Conservation (phyloP, 257 asterid species). For the Solanum piurae region DNA sequence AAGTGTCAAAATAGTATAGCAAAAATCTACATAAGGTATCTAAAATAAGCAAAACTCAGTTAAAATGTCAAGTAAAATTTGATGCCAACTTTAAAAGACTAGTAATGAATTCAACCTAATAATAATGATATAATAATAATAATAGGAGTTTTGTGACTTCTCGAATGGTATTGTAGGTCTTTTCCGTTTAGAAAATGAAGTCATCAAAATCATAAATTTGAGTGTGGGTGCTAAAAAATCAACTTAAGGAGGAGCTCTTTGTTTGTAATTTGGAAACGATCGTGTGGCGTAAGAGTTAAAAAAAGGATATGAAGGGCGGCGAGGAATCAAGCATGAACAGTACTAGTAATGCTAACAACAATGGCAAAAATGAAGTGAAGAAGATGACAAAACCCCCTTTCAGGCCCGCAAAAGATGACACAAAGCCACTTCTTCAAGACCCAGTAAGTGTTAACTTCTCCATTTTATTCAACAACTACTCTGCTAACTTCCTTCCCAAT, state of each 20-base stretch:
- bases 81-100: no score
- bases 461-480: background rate
- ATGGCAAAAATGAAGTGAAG: slow-evolving; percentile 10
- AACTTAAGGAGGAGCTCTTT: background rate
- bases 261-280: background rate
- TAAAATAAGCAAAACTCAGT: no score
- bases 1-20: no score
- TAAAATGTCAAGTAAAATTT: no score
- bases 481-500: background rate
- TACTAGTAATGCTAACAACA: background rate
- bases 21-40: no score
- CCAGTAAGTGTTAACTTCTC: slow-evolving; percentile 28
- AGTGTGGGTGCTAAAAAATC: no score
- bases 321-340: slow-evolving; percentile 13
- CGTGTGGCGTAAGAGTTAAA: background rate
- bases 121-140: no score
- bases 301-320: slow-evolving; percentile 14
- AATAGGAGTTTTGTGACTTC: no score
- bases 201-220: no score
- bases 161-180: no score
- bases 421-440: slow-evolving; percentile 70
- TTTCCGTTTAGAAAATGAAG: no score
- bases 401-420: slow-evolving; percentile 65
- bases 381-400: slow-evolving; percentile 39
- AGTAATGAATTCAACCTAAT: no score